Percentiles rank a stretch among this genome's conserved stretches.
Evolutionary conservation across 768 basidiomycete genomes (phyloP).

Genomic region (Royoungia palumana): DNA sequence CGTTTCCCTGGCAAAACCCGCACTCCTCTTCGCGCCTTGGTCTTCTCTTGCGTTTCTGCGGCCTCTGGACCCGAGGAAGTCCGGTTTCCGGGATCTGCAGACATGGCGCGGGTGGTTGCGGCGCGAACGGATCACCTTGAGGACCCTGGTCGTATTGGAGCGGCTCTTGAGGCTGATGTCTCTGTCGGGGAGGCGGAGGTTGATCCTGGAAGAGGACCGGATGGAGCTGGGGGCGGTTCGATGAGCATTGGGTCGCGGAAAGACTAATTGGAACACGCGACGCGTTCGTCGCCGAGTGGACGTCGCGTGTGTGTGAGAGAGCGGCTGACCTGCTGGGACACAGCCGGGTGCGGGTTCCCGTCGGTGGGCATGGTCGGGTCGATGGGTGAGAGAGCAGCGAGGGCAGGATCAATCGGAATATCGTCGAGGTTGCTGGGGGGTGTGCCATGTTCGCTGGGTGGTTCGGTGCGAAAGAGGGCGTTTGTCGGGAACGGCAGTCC

Average conservation of each 20-base stretch:
- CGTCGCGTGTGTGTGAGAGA: slow-evolving; percentile 14
- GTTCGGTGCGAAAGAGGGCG: slow-evolving; percentile 50
- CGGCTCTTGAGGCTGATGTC: slow-evolving; percentile 31
- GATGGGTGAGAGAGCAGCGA: slow-evolving; percentile 45
- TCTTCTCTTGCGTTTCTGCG: slow-evolving; percentile 44
- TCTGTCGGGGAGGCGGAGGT: slow-evolving; percentile 10
- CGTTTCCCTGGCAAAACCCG: slow-evolving; percentile 73
- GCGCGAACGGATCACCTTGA: slow-evolving; percentile 81
- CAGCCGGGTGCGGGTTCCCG: slow-evolving; percentile 12
- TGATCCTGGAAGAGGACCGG: slow-evolving; percentile 32
- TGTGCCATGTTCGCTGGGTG: slow-evolving; percentile 57
- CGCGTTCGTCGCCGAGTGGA: slow-evolving; percentile 47
- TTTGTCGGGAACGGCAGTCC: slow-evolving; percentile 50
- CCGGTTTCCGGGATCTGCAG: slow-evolving; percentile 46
- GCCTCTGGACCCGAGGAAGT: slow-evolving; percentile 41
- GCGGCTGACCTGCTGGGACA: slow-evolving; percentile 38
- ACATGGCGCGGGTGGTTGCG: slow-evolving; percentile 52
- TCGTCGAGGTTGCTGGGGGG: slow-evolving; percentile 56
- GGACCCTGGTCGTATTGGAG: slow-evolving; percentile 69
- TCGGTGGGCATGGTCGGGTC: slow-evolving; percentile 49
- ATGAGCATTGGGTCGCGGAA: slow-evolving; percentile 20
- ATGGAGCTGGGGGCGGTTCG: slow-evolving; percentile 21
- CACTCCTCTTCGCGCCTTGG: slow-evolving; percentile 62
- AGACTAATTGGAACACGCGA: slow-evolving; percentile 61
- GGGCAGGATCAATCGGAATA: slow-evolving; percentile 81